Conservation (phyloP, 1,139 yeast genomes). For the Lodderomyces elongisporus region DNA sequence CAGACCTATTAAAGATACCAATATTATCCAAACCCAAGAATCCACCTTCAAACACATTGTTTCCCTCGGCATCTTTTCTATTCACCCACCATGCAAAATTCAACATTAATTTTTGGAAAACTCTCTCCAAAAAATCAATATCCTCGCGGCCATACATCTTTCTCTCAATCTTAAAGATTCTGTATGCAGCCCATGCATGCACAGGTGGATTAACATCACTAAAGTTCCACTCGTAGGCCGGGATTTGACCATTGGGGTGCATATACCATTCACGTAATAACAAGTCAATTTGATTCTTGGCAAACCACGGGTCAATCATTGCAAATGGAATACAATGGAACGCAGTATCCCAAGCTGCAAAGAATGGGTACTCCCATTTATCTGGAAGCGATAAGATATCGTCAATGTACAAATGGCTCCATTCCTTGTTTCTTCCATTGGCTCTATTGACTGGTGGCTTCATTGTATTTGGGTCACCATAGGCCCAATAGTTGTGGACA, state of each 20-base stretch:
- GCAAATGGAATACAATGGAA: slow-evolving; percentile 94
- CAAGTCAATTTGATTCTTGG: slow-evolving; percentile 83
- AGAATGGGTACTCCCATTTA: slow-evolving; percentile 95
- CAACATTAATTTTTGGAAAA: slow-evolving; percentile 82
- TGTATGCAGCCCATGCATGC: slow-evolving; percentile 94
- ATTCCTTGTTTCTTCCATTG: slow-evolving; percentile 77
- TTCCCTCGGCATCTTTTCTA: slow-evolving; percentile 83
- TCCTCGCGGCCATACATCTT: slow-evolving; percentile 83
- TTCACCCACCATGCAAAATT: slow-evolving; percentile 99
- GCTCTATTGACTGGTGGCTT: slow-evolving; percentile 80
- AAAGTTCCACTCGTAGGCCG: slow-evolving; percentile 97
- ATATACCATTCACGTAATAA: slow-evolving; percentile 95
- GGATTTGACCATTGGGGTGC: slow-evolving; percentile 99
- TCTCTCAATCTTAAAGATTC: slow-evolving; percentile 86
- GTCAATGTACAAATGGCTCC: slow-evolving; percentile 88
- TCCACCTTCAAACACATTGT: slow-evolving; percentile 93
- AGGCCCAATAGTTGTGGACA: slow-evolving; percentile 82
- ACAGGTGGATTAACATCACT: slow-evolving; percentile 96
- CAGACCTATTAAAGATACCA: slow-evolving; percentile 91
- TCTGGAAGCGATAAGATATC: slow-evolving; percentile 90
- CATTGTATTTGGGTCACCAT: slow-evolving; percentile 77
- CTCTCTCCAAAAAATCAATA: slow-evolving; percentile 79
- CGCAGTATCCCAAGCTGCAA: slow-evolving; percentile 98
- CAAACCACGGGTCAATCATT: slow-evolving; percentile 92
- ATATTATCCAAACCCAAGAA: slow-evolving; percentile 91